A percentile compares a stretch with the other conserved stretches of the same genome.
Conservation (phyloP, 139 green algal species). For the Mesotaenium endlicherianum region DNA sequence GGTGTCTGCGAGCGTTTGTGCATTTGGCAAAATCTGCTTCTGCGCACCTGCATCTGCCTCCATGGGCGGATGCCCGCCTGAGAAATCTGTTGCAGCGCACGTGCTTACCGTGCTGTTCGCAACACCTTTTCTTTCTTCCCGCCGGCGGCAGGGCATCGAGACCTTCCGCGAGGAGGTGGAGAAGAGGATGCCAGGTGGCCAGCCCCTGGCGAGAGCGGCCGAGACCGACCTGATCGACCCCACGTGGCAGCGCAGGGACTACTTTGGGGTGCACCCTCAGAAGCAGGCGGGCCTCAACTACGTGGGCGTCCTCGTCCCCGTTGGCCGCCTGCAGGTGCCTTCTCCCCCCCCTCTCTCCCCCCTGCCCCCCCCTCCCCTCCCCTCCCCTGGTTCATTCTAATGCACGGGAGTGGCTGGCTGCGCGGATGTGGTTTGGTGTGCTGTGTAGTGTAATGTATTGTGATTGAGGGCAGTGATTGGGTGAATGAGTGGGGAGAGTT, state of each 20-base stretch:
- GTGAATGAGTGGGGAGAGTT: too few relatives aligned
- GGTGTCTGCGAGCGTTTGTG: too few relatives aligned
- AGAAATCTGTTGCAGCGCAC: too few relatives aligned
- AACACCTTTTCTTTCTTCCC: not conserved
- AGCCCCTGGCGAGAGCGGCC: conserved; percentile 25
- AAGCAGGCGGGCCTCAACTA: conserved; percentile 78
- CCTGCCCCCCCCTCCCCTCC: not conserved
- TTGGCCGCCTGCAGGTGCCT: conserved; percentile 72
- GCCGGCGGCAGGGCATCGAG: conserved; percentile 48
- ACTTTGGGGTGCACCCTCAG: conserved; percentile 88
- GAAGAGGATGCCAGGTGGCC: conserved; percentile 69
- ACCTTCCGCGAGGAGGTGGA: conserved; percentile 67
- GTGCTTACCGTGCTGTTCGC: not conserved
- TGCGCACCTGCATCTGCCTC: too few relatives aligned
- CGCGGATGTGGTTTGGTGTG: too few relatives aligned
- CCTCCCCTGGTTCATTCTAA: not conserved
- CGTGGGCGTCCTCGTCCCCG: conserved; percentile 78
- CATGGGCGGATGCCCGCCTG: too few relatives aligned
- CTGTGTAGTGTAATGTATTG: too few relatives aligned
- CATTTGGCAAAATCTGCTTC: too few relatives aligned
- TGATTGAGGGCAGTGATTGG: too few relatives aligned
- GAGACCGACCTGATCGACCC: conserved; percentile 50
- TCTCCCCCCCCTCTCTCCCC: not conserved
- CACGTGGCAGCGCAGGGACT: conserved; percentile 28
- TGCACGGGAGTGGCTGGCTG: too few relatives aligned